These are phyloP conservation scores for Sphagnum tenellum DNA, from an alignment of 225 moss, liverwort and hornwort species.

Conservation along the genomic window DNA sequence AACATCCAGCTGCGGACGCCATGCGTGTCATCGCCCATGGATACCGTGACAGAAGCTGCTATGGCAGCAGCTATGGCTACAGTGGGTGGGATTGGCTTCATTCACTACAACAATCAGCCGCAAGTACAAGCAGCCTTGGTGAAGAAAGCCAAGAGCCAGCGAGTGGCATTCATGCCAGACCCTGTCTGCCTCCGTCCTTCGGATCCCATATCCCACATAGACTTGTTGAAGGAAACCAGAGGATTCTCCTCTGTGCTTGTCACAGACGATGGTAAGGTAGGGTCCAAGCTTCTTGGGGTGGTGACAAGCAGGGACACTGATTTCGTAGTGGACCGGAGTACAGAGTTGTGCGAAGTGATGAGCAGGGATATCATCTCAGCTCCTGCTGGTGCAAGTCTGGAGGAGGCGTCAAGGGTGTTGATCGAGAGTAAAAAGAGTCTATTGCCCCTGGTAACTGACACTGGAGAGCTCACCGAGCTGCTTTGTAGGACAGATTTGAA, in stretches of 20 bases:
- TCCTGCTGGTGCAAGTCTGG: conserved; percentile 28
- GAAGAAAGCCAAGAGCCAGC: conserved; percentile 46
- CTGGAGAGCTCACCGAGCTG: conserved; percentile 37
- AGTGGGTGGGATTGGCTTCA: conserved; percentile 59
- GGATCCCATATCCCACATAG: conserved; percentile 28
- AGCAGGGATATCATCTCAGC: conserved; percentile 48
- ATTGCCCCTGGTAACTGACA: conserved; percentile 41
- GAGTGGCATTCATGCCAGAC: conserved; percentile 47
- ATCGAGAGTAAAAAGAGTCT: conserved; percentile 60
- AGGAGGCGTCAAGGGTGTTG: conserved; percentile 30
- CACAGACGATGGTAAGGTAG: conserved; percentile 46
- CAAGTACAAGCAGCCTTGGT: conserved; percentile 53
- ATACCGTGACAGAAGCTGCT: conserved; percentile 61
- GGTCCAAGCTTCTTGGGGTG: conserved; percentile 56
- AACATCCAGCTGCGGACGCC: conserved; percentile 55
- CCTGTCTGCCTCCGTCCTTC: conserved; percentile 44
- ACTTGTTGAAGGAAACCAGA: conserved; percentile 28
- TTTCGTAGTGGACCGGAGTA: conserved; percentile 35
- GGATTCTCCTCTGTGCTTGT: conserved; percentile 73
- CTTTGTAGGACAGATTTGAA: conserved; percentile 59
- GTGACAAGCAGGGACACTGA: conserved; percentile 69
- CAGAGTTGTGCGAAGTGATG: conserved; percentile 53
- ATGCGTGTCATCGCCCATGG: conserved; percentile 75
- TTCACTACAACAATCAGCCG: conserved; percentile 57
- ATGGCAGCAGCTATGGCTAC: conserved; percentile 80